Conservation (phyloP, 208 protist genomes). For the Leishmania tarentolae region DNA sequence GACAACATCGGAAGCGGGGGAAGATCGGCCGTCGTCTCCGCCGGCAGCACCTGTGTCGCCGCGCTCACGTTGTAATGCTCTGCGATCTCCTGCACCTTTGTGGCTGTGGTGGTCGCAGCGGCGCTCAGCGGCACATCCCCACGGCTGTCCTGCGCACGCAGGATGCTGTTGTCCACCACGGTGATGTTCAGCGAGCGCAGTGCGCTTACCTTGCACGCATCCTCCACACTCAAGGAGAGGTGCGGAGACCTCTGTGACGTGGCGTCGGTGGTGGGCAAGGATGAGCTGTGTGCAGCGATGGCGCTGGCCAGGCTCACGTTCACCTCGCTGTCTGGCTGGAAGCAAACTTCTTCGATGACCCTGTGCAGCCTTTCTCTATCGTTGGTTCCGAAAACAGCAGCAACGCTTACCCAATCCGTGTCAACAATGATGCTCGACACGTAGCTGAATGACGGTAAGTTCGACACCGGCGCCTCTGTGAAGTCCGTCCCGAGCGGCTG, state of each 20-base stretch:
- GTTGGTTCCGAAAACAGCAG: conserved; percentile 36
- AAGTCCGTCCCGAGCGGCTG: conserved; percentile 27
- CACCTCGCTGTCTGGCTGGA: conserved; percentile 28
- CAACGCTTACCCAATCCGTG: conserved; percentile 44
- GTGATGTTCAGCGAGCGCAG: conserved; percentile 27
- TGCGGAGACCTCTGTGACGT: background rate
- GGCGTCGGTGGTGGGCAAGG: background rate
- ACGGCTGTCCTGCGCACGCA: conserved; percentile 19
- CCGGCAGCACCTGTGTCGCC: conserved; percentile 22
- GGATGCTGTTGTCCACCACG: conserved; percentile 19
- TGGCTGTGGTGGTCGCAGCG: conserved; percentile 14
- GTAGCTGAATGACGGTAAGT: conserved; percentile 51
- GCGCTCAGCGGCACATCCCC: conserved; percentile 18
- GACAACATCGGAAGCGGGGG: conserved; percentile 28
- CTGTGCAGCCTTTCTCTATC: conserved; percentile 26
- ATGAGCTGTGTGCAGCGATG: conserved; percentile 12
- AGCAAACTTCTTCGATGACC: conserved; percentile 43
- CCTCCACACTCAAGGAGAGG: conserved; percentile 21
- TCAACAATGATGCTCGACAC: conserved; percentile 61
- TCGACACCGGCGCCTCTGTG: conserved; percentile 42
- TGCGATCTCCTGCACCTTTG: conserved; percentile 31
- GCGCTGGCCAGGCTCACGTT: conserved; percentile 24
- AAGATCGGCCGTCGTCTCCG: conserved; percentile 22
- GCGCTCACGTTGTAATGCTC: conserved; percentile 31
- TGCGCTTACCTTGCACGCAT: conserved; percentile 16